These are phyloP conservation scores for Wickerhamomyces hampshirensis DNA, from an alignment of 805 yeast species.

Conservation along the genomic window DNA sequence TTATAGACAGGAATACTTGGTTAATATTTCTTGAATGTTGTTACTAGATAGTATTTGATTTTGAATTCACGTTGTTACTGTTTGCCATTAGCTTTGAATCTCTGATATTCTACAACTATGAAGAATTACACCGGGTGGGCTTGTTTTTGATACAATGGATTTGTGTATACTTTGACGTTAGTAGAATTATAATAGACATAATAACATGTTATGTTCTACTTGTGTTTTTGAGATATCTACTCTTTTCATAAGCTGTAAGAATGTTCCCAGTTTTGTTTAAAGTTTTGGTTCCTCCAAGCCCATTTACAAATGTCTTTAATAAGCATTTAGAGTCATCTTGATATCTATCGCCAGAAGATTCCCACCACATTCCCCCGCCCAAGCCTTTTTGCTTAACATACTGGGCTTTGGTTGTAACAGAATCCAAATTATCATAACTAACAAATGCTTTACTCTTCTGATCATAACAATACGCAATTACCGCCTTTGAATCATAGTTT, in stretches of 20 bases:
- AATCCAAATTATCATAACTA: slow-evolving; percentile 60
- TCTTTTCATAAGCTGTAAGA: slow-evolving; percentile 7
- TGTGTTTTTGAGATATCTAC: slow-evolving; percentile 12
- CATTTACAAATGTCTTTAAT: slow-evolving; percentile 38
- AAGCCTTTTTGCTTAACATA: slow-evolving; percentile 45
- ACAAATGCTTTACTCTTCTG: slow-evolving; percentile 35
- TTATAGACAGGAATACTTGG: slow-evolving; percentile 50
- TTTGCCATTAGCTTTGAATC: no score
- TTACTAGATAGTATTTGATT: no score
- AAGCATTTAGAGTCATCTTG: slow-evolving; percentile 33
- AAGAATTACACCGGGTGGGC: no score
- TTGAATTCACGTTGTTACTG: no score
- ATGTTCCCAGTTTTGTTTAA: slow-evolving; percentile 11
- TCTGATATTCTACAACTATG: not conserved
- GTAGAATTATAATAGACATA: no score
- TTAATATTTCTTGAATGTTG: no score
- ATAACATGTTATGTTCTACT: not conserved
- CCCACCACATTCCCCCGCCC: slow-evolving; percentile 97
- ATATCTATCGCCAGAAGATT: slow-evolving; percentile 68
- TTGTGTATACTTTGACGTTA: no score
- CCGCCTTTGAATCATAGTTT: slow-evolving; percentile 44
- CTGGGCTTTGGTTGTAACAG: slow-evolving; percentile 52
- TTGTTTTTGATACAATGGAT: no score
- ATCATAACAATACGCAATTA: slow-evolving; percentile 52
- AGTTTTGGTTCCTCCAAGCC: slow-evolving; percentile 10